These are phyloP conservation scores for Candida namnaoensis DNA, from an alignment of 805 yeast species.

Conservation along the genomic window DNA sequence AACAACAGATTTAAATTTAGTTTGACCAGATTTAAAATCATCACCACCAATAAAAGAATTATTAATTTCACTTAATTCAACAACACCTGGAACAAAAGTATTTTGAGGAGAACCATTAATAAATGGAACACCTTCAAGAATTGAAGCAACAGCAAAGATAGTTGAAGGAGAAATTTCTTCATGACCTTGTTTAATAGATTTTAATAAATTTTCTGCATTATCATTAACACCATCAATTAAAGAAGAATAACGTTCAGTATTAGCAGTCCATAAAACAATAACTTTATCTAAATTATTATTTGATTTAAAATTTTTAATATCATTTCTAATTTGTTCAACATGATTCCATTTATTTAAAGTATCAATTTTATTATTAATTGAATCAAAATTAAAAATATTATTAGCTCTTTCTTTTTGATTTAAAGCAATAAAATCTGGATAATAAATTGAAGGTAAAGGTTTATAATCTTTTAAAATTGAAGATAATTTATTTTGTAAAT, in stretches of 20 bases:
- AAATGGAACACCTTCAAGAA: conserved; percentile 81
- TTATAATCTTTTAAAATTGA: conserved; percentile 49
- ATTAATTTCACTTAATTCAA: conserved; percentile 78
- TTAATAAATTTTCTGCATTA: conserved; percentile 70
- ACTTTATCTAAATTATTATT: conserved; percentile 75
- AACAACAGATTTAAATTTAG: conserved; percentile 90
- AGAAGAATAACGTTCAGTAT: conserved; percentile 89
- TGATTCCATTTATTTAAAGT: conserved; percentile 77
- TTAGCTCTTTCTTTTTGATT: conserved; percentile 91
- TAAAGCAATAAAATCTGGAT: conserved; percentile 94
- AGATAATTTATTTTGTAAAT: conserved; percentile 68
- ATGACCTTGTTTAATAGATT: conserved; percentile 70
- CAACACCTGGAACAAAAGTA: conserved; percentile 93
- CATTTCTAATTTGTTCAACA: conserved; percentile 78
- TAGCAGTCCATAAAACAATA: conserved; percentile 93
- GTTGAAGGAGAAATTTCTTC: conserved; percentile 87
- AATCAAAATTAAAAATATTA: conserved; percentile 60
- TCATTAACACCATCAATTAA: conserved; percentile 77
- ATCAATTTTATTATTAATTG: conserved; percentile 35
- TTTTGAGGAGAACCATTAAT: conserved; percentile 97
- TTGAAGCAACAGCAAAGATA: conserved; percentile 88
- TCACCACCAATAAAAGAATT: conserved; percentile 87
- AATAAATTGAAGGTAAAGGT: conserved; percentile 83
- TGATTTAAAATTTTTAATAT: conserved; percentile 70
- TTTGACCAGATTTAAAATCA: conserved; percentile 95